Base-by-base conservation (phyloP, 2,329 filamentous ascomycete species). In the Lasiodiplodia citricola region DNA sequence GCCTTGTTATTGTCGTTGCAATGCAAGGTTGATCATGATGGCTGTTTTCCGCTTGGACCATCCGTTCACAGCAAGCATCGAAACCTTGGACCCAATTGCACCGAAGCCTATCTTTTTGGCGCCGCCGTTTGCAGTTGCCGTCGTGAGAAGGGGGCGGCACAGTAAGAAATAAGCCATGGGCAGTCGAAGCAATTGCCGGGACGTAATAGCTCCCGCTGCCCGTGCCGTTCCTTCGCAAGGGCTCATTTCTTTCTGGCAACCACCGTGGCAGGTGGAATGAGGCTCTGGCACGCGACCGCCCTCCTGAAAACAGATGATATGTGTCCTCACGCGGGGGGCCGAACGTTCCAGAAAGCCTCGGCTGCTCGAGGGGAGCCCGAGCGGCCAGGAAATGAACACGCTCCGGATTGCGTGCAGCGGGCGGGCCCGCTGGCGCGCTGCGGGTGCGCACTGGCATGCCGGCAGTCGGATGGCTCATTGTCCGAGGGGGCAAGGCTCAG, bases 221-320 rank as follows among this genome's bases (percentile, higher is more conserved):
- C 28, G 8, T 31, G 28, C 8, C 28, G 28, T 31, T 31, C 31
- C 31, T 28, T 35, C 31, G 31, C 31, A 35, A 35, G 31, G 31
- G 31, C 31, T 35, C 31, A 35, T 35, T 35, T 35, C 31, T 35
- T 35, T 35, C 10, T 7, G 31, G 31, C 31, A 35, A 35, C 31
- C 31, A 35, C 8, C 31, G 31, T 35, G 31, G 11, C 10, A 25
- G 14, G 60, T 64, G 60, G 58, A n/a, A 64, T 50, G 47, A 50
- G 47, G 44, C 60, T 37, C n/a, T 16, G 47, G 60, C 60, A 31
- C 47, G 44, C 44, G 47, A 52, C 44, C 23, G 31, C 4, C 60
- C 60, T 64, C 60, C 60, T 64, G 60, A 52, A 38, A n/a, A 16
- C 44, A 52, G 60, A 64, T 31, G 60, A 64, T 37, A 64, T 64